Conservation (phyloP, 495 filamentous ascomycete species). For the Durotheca rogersii region DNA sequence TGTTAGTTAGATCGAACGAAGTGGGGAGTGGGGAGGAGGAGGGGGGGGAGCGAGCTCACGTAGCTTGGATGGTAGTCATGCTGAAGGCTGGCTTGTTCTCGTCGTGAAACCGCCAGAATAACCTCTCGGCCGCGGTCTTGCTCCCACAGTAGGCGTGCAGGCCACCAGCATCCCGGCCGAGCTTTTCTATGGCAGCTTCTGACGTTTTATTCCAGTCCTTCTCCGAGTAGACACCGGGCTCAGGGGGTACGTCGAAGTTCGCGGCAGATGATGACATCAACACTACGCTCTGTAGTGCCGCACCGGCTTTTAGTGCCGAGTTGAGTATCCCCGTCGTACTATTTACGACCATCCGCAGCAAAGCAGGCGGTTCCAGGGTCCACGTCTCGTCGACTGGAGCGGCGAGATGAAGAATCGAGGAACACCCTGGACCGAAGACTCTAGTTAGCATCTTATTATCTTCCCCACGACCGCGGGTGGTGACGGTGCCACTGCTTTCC, state of each 20-base stretch:
- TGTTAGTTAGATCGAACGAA: not conserved
- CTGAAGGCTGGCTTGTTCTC: constrained; percentile 50
- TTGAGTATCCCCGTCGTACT: constrained; percentile 73
- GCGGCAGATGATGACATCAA: constrained; percentile 47
- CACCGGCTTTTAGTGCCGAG: constrained; percentile 56
- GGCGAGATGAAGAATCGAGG: constrained; percentile 75
- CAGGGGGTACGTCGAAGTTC: constrained; percentile 19
- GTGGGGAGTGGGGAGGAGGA: too few relatives aligned
- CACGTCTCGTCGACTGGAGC: constrained; percentile 64
- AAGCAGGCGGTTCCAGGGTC: constrained; percentile 62
- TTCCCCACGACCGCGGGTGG: too few relatives aligned
- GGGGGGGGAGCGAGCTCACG: constrained; percentile 17
- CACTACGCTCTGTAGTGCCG: constrained; percentile 66
- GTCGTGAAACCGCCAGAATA: constrained; percentile 54
- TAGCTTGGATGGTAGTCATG: constrained; percentile 55
- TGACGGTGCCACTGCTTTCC: constrained; percentile 57
- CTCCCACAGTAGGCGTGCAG: constrained; percentile 52
- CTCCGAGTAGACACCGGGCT: constrained; percentile 37
- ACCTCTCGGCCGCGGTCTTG: constrained; percentile 56
- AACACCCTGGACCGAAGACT: constrained; percentile 25
- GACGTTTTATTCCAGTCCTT: constrained; percentile 47
- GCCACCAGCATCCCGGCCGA: constrained; percentile 34
- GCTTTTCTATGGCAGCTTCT: constrained; percentile 24
- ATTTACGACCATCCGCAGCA: constrained; percentile 63
- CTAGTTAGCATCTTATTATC: constrained; percentile 50